phyloP scores from a whole-genome alignment of 371 early-diverging fungal genomes.

The Mortierella sp. region DNA sequence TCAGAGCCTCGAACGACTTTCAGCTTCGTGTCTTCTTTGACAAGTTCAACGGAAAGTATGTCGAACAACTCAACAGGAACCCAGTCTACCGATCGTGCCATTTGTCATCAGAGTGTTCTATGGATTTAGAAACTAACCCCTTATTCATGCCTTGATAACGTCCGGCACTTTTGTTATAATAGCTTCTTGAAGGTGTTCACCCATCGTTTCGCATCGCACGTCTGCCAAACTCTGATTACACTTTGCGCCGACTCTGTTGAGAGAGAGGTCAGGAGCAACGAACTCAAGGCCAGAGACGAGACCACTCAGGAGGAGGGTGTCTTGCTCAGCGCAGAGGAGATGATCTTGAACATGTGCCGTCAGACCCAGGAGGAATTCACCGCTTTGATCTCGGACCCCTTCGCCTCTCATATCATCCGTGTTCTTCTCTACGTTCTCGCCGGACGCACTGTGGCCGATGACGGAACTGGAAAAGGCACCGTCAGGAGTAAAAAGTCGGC shows the following conservation, averaged over 20 bases:
- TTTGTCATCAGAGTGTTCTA: neutral
- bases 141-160: neutral
- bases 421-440: conserved; percentile 77
- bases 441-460: conserved; percentile 72
- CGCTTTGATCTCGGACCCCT: conserved; percentile 76
- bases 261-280: conserved; percentile 69
- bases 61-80: neutral
- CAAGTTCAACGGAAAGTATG: conserved; percentile 74
- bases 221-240: conserved; percentile 82
- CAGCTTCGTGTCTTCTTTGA: conserved; percentile 81
- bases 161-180: neutral
- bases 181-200: conserved; percentile 78
- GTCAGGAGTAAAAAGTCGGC: conserved; percentile 74
- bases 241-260: conserved; percentile 83
- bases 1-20: conserved; percentile 77
- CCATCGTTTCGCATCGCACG: conserved; percentile 91
- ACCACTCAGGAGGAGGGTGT: conserved; percentile 63
- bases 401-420: conserved; percentile 84
- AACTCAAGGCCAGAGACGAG: conserved; percentile 45
- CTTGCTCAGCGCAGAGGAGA: conserved; percentile 75
- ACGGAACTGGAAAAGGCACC: conserved; percentile 63
- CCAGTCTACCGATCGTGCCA: neutral
- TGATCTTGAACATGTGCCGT: conserved; percentile 72
- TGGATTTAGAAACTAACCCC: neutral
- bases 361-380: conserved; percentile 77